Evolutionary conservation across 2,329 filamentous ascomycete species (phyloP).

Genomic region (Apiospora arundinis): DNA sequence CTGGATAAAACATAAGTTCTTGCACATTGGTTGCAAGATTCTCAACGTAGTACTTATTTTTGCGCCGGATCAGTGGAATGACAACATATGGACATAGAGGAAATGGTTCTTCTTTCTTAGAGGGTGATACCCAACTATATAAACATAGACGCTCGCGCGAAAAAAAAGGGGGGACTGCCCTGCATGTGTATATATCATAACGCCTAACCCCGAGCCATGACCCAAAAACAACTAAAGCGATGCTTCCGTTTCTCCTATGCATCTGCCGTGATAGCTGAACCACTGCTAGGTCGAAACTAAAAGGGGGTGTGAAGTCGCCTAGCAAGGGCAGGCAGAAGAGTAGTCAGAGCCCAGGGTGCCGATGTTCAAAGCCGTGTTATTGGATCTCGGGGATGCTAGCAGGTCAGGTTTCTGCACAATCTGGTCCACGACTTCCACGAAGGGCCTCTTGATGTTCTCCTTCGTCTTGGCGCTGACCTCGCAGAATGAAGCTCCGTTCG

Average conservation of each 20-base stretch:
- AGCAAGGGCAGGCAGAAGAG: slow-evolving; percentile 37
- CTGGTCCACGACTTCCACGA: slow-evolving; percentile 57
- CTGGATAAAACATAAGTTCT: background rate
- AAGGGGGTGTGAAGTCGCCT: background rate
- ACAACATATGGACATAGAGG: slow-evolving; percentile 36
- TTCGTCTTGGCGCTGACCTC: slow-evolving; percentile 61
- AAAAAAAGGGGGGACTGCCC: slow-evolving; percentile 16
- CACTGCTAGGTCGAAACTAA: background rate
- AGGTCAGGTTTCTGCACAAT: slow-evolving; percentile 54
- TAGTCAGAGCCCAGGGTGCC: slow-evolving; percentile 34
- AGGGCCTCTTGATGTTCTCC: slow-evolving; percentile 57
- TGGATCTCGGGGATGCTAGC: slow-evolving; percentile 38
- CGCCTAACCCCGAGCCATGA: slow-evolving; percentile 13
- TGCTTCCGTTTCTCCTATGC: slow-evolving; percentile 35
- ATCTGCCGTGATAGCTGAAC: background rate
- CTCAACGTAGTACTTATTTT: background rate
- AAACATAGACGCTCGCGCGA: slow-evolving; percentile 26
- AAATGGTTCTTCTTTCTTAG: slow-evolving; percentile 8
- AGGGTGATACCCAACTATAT: slow-evolving; percentile 24
- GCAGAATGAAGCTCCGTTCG: slow-evolving; percentile 55
- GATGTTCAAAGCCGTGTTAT: slow-evolving; percentile 38
- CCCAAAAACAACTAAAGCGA: slow-evolving; percentile 1
- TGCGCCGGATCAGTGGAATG: slow-evolving; percentile 28
- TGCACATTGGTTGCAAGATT: background rate
- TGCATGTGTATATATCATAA: slow-evolving; percentile 12